Base-by-base conservation (phyloP, 208 protist species). In the Leishmania gerbilli region DNA sequence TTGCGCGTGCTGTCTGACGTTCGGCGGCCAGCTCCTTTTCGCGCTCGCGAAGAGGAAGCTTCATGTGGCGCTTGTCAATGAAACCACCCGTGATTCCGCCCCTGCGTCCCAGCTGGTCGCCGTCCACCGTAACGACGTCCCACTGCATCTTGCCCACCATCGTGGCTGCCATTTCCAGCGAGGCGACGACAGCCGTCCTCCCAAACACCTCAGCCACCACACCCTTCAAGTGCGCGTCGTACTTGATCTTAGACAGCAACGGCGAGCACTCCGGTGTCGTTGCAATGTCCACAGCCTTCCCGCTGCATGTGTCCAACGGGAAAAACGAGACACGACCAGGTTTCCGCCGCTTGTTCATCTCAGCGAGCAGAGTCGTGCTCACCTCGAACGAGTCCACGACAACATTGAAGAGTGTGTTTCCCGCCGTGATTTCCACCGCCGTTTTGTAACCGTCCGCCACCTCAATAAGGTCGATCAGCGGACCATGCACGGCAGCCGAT, bases 1-100 rank as follows among this genome's bases (percentile, higher is more conserved):
- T 83, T 31, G 74, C 74, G 19, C 87, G 82, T 58, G 90, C 88
- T n/a, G 67, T 74, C 5, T 27, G 45, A 15, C 92, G 64, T 40
- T 82, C 77, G 17, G 19, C 71, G 19, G 56, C 71, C 31, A 87
- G 31, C 40, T 89, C 76, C 67, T 92, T 92, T 75, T 96, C 89
- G 49, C 90, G 76, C 34, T 81, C 84, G 34, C 93, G 85, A 47
- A 91, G 58, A 15, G 83, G 83, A 0, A 99, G 74, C 47, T 96
- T 95, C 75, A 95, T 95, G 74, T 93, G 95, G 1, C 87, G 79
- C 34, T 85, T 80, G 74, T 99, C 97, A 69, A 96, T 80, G 82
- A 96, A 99, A 17, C 99, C 99, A 75, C 99, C 99, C 0, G 96
- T 99, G 27, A 99, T 94, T 6, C 96, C 95, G 74, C 99, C 99